A percentile compares a stretch with the other conserved stretches of the same genome.
Conservation (phyloP, 306 rosid species). For the Abrus pulchellus region DNA sequence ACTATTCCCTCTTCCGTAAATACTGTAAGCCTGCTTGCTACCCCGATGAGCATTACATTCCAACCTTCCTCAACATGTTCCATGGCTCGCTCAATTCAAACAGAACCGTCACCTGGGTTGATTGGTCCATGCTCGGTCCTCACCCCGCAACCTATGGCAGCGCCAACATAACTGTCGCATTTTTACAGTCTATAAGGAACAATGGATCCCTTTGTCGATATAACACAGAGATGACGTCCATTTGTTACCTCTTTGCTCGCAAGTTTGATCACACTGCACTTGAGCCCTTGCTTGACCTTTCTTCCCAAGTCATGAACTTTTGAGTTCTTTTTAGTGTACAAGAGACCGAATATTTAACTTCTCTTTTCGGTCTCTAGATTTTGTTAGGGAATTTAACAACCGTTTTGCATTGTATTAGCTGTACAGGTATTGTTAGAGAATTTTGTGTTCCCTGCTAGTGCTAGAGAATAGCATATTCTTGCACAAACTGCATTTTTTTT, state of each 20-base stretch:
- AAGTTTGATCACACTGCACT: constrained; percentile 78
- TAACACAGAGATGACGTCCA: constrained; percentile 75
- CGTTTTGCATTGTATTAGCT: constrained; percentile 45
- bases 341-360: constrained; percentile 23
- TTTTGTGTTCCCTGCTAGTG: constrained; percentile 49
- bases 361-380: constrained; percentile 44
- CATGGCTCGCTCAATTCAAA: constrained; percentile 77
- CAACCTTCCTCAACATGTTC: constrained; percentile 86
- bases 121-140: constrained; percentile 91
- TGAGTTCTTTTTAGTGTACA: constrained; percentile 49
- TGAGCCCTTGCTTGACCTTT: constrained; percentile 73
- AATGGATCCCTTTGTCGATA: constrained; percentile 74
- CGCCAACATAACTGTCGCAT: constrained; percentile 64
- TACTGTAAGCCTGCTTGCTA: constrained; percentile 93
- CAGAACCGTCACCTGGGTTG: constrained; percentile 90
- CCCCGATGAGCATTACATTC: constrained; percentile 93
- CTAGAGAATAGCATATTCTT: constrained; percentile 42
- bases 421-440: constrained; percentile 52
- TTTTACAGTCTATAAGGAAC: constrained; percentile 70
- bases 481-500: constrained; percentile 44
- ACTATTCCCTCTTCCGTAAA: constrained; percentile 70
- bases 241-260: constrained; percentile 89
- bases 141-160: constrained; percentile 77
- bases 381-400: constrained; percentile 44
- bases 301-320: constrained; percentile 69